These are phyloP conservation scores for Hylodesmum podocarpum DNA, from an alignment of 306 rosid genomes.

Conservation along the genomic window DNA sequence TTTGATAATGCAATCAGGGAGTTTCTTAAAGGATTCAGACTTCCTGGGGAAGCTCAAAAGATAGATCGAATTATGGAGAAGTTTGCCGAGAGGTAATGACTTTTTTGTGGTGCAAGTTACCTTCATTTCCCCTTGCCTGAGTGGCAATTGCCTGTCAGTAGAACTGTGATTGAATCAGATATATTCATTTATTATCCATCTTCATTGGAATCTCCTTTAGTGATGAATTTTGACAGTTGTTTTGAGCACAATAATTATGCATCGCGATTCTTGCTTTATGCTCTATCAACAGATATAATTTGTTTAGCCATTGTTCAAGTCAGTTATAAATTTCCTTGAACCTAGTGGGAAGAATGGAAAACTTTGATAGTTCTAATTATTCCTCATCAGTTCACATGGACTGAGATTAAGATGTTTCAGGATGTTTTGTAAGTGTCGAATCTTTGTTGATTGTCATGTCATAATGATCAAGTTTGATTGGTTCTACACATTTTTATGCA, in stretches of 20 bases:
- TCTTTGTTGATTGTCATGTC: conserved; percentile 12
- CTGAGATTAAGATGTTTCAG: background rate
- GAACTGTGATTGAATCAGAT: background rate
- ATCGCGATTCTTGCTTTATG: conserved; percentile 11
- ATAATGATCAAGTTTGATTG: conserved; percentile 1
- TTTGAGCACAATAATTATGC: background rate
- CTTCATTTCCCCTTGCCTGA: conserved; percentile 16
- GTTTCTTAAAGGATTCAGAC: conserved; percentile 96
- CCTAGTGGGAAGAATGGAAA: background rate
- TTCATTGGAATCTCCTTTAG: conserved; percentile 7
- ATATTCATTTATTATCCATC: conserved; percentile 19
- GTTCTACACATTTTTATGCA: background rate
- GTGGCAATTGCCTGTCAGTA: conserved; percentile 15
- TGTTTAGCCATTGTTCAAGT: conserved; percentile 7
- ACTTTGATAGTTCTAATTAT: background rate
- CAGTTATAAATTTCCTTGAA: conserved; percentile 12
- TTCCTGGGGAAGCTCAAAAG: conserved; percentile 99
- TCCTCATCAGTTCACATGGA: background rate
- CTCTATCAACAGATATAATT: background rate
- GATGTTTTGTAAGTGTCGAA: conserved; percentile 12
- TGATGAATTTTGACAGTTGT: conserved; percentile 6
- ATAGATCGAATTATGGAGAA: conserved; percentile 99
- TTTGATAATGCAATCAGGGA: conserved; percentile 93
- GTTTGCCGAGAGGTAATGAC: conserved; percentile 88
- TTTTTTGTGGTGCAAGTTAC: conserved; percentile 19